Base-by-base conservation (phyloP, 2,329 filamentous ascomycete species). In the Fusarium sp. region DNA sequence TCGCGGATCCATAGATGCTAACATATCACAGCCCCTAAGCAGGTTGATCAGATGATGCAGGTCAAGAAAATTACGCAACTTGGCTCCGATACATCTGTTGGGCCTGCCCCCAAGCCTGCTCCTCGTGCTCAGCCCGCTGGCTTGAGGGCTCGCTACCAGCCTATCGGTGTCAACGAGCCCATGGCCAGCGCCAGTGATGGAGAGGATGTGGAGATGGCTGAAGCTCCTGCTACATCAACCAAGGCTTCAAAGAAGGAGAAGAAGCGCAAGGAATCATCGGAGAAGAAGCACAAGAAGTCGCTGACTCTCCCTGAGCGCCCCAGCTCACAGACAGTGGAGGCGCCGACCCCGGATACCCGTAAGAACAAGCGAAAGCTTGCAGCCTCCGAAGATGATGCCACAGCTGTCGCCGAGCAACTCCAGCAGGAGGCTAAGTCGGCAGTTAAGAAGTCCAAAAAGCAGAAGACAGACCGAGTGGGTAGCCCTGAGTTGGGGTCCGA, bases 41-140 rank as follows among this genome's bases (percentile, higher is more conserved):
- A 80, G 7, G 82, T 92, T 64, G 83, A 88, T 46, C 86, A 87
- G 60, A 88, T 89, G 8, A 82, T 94, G 63, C 89, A 91, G 68
- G 81, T 94, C 51, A 89, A 90, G 75, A 88, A 89, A 66, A 84
- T 90, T 32, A 85, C 90, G 9, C 83, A 86, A 44, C 81, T 93
- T 22, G 79, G 82, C n/a, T 78, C 85, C 76, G 69, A 80, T 25
- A 59, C 66, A 18, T 71, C 79, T 59, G 80, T 60, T n/a, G 84
- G 82, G 24, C 82, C 84, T 50, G 81, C 84, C 5, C 81, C 86
- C 7, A 82, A 85, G 60, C 88, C 83, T 63, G 78, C 84, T 3
- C 83, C 88, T 51, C 87, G 90, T 63, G 83, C 87, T 47, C 92
- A 94, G 77, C 91, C 92, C 2, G 84, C 87, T 73, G 90, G 89